A percentile compares a stretch with the other conserved stretches of the same genome.
phyloP scores from a whole-genome alignment of 2,329 filamentous ascomycete species.

The Cadophora sp. region DNA sequence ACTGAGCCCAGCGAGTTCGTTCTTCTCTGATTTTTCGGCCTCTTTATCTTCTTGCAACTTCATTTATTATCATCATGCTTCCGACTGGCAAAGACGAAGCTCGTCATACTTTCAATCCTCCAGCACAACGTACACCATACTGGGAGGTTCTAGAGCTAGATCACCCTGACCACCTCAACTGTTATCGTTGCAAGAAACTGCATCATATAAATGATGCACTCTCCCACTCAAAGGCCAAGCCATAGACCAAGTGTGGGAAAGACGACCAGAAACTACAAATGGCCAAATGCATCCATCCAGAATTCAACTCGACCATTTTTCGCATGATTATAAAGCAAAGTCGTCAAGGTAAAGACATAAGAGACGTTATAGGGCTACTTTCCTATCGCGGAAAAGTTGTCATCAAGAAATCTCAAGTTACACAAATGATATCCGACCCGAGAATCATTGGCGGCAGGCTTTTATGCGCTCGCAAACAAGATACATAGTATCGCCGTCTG shows the following conservation, averaged over 20 bases:
- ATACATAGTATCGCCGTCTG: constrained; percentile 21
- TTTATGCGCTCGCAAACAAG: constrained; percentile 25
- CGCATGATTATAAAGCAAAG: constrained; percentile 32
- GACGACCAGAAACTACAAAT: constrained; percentile 14
- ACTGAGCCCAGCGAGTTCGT: no score
- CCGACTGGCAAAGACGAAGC: not conserved
- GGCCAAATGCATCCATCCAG: constrained; percentile 27
- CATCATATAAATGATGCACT: constrained; percentile 10
- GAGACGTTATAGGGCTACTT: constrained; percentile 23
- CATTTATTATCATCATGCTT: not conserved
- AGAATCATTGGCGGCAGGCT: constrained; percentile 25
- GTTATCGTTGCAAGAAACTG: constrained; percentile 24
- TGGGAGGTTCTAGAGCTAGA: constrained; percentile 27
- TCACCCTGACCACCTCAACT: constrained; percentile 25
- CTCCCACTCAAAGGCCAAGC: not conserved
- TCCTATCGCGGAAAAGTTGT: constrained; percentile 24
- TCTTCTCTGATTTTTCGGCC: no score
- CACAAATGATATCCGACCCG: constrained; percentile 25
- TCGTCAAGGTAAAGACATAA: constrained; percentile 22
- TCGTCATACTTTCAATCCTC: not conserved
- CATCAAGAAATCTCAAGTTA: constrained; percentile 23
- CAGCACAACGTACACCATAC: not conserved
- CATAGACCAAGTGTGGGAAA: constrained; percentile 21
- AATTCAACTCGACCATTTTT: constrained; percentile 29
- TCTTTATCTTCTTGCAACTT: no score